Evolutionary conservation across 192 early-diverging fungal genomes (phyloP).

Genomic region (Rhizophagus clarus): DNA sequence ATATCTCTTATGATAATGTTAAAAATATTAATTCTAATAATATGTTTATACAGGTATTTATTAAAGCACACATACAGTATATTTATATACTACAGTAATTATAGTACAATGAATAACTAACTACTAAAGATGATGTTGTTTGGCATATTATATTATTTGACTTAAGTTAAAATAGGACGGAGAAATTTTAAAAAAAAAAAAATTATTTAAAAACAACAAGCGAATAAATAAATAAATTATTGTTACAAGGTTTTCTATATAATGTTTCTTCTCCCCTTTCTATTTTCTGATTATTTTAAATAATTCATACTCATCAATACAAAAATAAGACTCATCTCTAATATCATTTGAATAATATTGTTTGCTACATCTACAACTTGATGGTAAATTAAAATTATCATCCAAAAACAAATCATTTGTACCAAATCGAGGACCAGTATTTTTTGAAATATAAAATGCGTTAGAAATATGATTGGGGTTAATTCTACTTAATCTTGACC

Average conservation of each 20-base stretch:
- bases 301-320: slow-evolving; percentile 15
- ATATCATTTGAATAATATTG: background rate
- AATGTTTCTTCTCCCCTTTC: too few species aligned
- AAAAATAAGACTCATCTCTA: background rate
- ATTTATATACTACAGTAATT: too few species aligned
- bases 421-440: background rate
- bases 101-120: too few species aligned
- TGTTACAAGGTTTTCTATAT: too few species aligned
- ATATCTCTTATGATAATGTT: too few species aligned
- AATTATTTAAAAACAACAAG: too few species aligned
- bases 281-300: slow-evolving; percentile 2
- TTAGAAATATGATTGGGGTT: background rate
- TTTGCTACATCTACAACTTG: background rate
- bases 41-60: slow-evolving; percentile 4
- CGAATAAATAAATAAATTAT: too few species aligned
- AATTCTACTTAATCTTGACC: background rate
- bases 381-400: background rate
- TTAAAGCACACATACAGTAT: background rate
- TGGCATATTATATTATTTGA: too few species aligned
- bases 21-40: background rate
- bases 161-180: too few species aligned
- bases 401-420: background rate
- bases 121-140: too few species aligned
- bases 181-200: too few species aligned
- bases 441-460: background rate